A percentile compares a stretch with the other conserved stretches of the same genome.
These are phyloP conservation scores for Nyssa sinensis DNA, from an alignment of 148 eudicot species.

Conservation along the genomic window DNA sequence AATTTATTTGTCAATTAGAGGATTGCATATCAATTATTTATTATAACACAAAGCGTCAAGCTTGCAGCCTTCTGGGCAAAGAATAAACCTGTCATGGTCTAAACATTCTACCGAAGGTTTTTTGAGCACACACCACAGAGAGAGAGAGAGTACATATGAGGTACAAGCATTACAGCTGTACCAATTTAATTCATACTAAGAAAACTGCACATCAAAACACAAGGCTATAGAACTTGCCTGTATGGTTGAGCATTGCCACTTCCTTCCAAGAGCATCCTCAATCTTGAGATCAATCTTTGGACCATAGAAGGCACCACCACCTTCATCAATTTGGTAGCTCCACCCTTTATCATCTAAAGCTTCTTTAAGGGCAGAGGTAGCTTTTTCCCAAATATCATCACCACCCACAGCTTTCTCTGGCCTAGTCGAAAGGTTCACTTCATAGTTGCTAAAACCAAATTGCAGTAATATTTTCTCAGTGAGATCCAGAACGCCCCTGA, in stretches of 20 bases:
- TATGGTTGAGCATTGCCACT: slow-evolving; percentile 98
- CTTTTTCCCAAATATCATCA: slow-evolving; percentile 97
- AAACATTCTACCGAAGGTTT: not conserved
- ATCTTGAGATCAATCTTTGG: slow-evolving; percentile 99
- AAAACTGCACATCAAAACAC: not conserved
- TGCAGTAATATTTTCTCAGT: slow-evolving; percentile 81
- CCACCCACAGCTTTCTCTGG: slow-evolving; percentile 93
- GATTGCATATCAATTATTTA: not conserved
- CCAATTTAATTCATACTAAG: not conserved
- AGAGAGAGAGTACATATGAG: not conserved
- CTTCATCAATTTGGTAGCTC: slow-evolving; percentile 89
- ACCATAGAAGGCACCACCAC: slow-evolving; percentile 99
- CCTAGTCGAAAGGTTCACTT: slow-evolving; percentile 91
- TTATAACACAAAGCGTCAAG: not conserved
- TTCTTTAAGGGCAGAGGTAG: slow-evolving; percentile 83
- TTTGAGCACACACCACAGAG: not conserved
- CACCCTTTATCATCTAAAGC: slow-evolving; percentile 96
- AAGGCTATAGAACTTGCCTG: slow-evolving; percentile 44
- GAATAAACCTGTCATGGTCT: not conserved
- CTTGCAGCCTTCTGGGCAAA: slow-evolving; percentile 4
- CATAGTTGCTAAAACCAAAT: slow-evolving; percentile 90
- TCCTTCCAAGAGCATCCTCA: slow-evolving; percentile 99
- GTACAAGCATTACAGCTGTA: not conserved
- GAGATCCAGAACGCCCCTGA: slow-evolving; percentile 92
- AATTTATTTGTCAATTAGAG: slow-evolving; percentile 1